A percentile compares a stretch with the other conserved stretches of the same genome.
These are phyloP conservation scores for Sugiyamaella novakii DNA, from an alignment of 1,139 yeast species.

Conservation along the genomic window DNA sequence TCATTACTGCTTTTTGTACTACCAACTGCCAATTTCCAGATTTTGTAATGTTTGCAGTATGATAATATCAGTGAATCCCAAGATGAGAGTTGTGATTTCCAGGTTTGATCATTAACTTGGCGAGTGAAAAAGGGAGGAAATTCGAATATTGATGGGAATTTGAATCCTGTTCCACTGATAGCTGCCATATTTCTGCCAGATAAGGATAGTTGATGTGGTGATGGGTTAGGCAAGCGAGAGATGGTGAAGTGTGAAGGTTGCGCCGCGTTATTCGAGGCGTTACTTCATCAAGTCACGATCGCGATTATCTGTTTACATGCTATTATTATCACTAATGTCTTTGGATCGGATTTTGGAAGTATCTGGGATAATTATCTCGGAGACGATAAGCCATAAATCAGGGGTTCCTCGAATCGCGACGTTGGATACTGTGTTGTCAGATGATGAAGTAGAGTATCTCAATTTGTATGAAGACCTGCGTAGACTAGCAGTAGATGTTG, in stretches of 20 bases:
- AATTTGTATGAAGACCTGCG: slow-evolving; percentile 20
- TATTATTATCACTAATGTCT: no score
- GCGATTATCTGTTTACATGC: no score
- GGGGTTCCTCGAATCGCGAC: slow-evolving; percentile 29
- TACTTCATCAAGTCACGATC: neutral
- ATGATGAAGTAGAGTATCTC: slow-evolving; percentile 26
- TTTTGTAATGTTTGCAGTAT: slow-evolving; percentile 59
- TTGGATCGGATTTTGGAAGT: slow-evolving; percentile 19
- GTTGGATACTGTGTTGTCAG: slow-evolving; percentile 21
- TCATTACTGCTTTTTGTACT: slow-evolving; percentile 13
- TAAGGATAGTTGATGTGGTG: no score
- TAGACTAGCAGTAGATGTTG: slow-evolving; percentile 6
- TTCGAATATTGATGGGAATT: slow-evolving; percentile 72
- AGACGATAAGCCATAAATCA: slow-evolving; percentile 22
- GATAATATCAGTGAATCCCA: slow-evolving; percentile 60
- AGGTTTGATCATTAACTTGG: slow-evolving; percentile 81
- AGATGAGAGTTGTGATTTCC: slow-evolving; percentile 65
- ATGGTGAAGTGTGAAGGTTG: neutral
- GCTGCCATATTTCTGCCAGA: slow-evolving; percentile 1
- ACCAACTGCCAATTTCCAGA: slow-evolving; percentile 49
- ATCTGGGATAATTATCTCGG: slow-evolving; percentile 15
- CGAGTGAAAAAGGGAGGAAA: slow-evolving; percentile 92
- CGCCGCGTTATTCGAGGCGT: neutral
- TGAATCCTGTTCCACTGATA: slow-evolving; percentile 19
- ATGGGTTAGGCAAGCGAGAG: neutral